A percentile compares a stretch with the other conserved stretches of the same genome.
These are phyloP conservation scores for Lodderomyces pseudojiufengensis DNA, from an alignment of 1,139 yeast species.

Conservation along the genomic window DNA sequence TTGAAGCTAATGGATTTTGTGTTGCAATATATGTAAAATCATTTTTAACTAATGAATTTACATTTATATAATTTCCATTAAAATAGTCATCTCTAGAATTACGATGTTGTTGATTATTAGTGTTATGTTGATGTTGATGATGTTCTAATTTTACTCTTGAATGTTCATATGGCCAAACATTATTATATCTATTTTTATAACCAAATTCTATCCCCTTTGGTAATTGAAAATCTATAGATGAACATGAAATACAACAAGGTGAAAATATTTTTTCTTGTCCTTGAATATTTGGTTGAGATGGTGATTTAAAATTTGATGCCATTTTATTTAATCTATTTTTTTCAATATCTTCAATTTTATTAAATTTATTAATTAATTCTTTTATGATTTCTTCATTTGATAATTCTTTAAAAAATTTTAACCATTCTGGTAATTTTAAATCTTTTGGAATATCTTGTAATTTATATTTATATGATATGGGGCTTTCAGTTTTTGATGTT, in stretches of 20 bases:
- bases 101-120: conserved; percentile 5
- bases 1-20: conserved; percentile 39
- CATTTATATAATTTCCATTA: conserved; percentile 38
- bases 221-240: conserved; percentile 40
- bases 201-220: conserved; percentile 53
- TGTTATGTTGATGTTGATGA: conserved; percentile 1
- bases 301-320: conserved; percentile 7
- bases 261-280: conserved; percentile 30
- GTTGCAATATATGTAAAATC: conserved; percentile 39
- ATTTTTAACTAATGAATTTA: conserved; percentile 17
- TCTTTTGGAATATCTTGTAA: conserved; percentile 13
- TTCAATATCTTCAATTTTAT: conserved; percentile 49
- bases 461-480: conserved; percentile 24
- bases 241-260: conserved; percentile 46
- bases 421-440: conserved; percentile 47
- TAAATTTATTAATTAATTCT: conserved; percentile 36
- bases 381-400: conserved; percentile 27
- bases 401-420: conserved; percentile 24
- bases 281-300: conserved; percentile 11
- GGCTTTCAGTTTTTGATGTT: no score
- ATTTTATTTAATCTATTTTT: conserved; percentile 41
- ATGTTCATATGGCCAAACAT: conserved; percentile 47
- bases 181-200: conserved; percentile 42
- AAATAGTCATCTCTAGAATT: conserved; percentile 34
- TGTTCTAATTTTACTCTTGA: conserved; percentile 34